These are phyloP conservation scores for Calocera viscosa DNA, from an alignment of 768 basidiomycete genomes.

Conservation along the genomic window DNA sequence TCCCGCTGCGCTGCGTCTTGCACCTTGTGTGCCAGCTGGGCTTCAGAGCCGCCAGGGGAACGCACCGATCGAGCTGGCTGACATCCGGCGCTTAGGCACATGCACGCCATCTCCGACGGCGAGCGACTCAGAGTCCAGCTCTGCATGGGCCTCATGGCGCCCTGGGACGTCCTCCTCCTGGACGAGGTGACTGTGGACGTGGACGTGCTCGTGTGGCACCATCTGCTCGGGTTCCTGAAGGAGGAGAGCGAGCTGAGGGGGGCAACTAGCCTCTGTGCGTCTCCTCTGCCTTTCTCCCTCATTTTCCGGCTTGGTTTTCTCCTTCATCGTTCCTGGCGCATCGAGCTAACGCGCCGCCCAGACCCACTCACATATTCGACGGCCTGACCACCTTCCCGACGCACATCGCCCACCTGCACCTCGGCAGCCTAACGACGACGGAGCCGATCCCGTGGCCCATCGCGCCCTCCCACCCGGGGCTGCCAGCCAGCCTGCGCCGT, in stretches of 20 bases:
- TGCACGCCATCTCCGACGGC: constrained; percentile 93
- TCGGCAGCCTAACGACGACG: constrained; percentile 56
- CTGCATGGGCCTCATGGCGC: constrained; percentile 87
- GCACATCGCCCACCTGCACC: constrained; percentile 80
- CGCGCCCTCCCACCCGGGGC: constrained; percentile 20
- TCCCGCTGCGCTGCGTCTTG: not conserved
- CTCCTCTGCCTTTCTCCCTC: not conserved
- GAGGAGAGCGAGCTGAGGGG: constrained; percentile 64
- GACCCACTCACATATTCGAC: constrained; percentile 98
- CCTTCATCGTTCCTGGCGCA: constrained; percentile 7
- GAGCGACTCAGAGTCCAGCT: constrained; percentile 89
- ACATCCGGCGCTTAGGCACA: constrained; percentile 41
- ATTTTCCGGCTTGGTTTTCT: not conserved
- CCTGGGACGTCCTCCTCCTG: constrained; percentile 84
- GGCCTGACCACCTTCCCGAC: constrained; percentile 86
- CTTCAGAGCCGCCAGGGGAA: not conserved
- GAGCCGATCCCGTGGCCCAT: constrained; percentile 61
- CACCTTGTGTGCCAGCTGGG: not conserved
- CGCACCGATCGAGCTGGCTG: too few relatives aligned
- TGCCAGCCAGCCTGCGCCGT: constrained; percentile 1
- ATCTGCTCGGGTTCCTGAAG: constrained; percentile 78
- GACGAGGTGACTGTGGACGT: constrained; percentile 98
- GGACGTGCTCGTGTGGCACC: constrained; percentile 86
- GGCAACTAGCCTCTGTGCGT: constrained; percentile 44
- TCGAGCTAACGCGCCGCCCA: constrained; percentile 22